Conservation (phyloP, 106 monocot genomes). For the Dendrobium chrysotoxum region DNA sequence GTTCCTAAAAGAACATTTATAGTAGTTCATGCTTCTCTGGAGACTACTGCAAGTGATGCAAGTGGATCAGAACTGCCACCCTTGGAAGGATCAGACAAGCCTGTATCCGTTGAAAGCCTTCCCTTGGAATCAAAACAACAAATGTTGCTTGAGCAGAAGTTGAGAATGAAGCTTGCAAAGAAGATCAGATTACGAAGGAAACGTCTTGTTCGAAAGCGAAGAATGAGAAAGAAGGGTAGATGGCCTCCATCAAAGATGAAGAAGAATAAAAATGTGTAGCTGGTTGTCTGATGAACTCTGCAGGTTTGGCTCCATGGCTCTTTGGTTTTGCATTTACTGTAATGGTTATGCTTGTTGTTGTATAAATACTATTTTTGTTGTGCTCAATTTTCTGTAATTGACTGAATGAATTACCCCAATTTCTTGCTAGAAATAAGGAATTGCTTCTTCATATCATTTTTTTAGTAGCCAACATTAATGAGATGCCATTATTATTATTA, state of each 20-base stretch:
- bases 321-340: neutral
- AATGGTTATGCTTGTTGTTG: neutral
- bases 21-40: slow-evolving; percentile 38
- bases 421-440: too few relatives aligned
- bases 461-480: too few relatives aligned
- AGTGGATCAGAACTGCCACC: slow-evolving; percentile 13
- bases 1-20: slow-evolving; percentile 20
- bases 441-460: too few relatives aligned
- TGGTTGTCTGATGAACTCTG: neutral
- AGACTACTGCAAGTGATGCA: slow-evolving; percentile 28
- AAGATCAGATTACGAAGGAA: slow-evolving; percentile 70
- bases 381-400: neutral
- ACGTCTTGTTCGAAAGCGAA: slow-evolving; percentile 66
- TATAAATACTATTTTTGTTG: neutral
- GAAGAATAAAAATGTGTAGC: slow-evolving; percentile 73
- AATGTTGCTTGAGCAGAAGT: slow-evolving; percentile 55
- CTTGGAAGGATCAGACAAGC: slow-evolving; percentile 25
- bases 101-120: slow-evolving; percentile 48
- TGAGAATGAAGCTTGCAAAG: slow-evolving; percentile 83
- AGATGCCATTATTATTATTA: too few relatives aligned
- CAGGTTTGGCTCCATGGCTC: neutral
- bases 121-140: slow-evolving; percentile 74
- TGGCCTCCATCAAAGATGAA: slow-evolving; percentile 97
- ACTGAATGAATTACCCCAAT: neutral
- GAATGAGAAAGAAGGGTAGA: slow-evolving; percentile 87